Percentiles rank a stretch among this genome's conserved stretches.
These are phyloP conservation scores for Ambrosiella cleistominuta DNA, from an alignment of 2,329 filamentous ascomycete species.

Conservation along the genomic window DNA sequence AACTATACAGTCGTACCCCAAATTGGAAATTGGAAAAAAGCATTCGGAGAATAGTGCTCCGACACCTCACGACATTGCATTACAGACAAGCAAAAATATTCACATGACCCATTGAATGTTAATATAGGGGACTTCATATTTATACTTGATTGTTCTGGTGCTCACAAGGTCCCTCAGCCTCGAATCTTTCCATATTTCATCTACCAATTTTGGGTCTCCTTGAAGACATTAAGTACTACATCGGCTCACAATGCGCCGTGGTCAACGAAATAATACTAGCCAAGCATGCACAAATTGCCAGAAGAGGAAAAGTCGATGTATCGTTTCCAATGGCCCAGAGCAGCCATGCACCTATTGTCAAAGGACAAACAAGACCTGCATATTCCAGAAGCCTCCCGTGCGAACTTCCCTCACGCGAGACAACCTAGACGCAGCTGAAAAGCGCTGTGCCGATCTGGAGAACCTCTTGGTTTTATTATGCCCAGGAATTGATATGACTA, in stretches of 20 bases:
- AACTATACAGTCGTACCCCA: background rate
- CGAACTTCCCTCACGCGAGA: conserved; percentile 21
- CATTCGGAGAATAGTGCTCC: background rate
- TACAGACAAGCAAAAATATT: background rate
- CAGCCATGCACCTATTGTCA: conserved; percentile 19
- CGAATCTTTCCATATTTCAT: too few species aligned
- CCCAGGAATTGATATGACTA: conserved; percentile 18
- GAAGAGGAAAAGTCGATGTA: conserved; percentile 16
- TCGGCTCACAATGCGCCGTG: conserved; percentile 15
- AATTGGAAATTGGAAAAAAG: background rate
- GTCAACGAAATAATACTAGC: background rate
- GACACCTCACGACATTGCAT: background rate
- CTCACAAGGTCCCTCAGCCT: too few species aligned
- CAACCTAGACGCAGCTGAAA: conserved; percentile 20
- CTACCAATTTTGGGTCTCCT: too few species aligned
- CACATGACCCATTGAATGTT: background rate
- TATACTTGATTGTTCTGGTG: background rate
- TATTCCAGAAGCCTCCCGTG: conserved; percentile 20
- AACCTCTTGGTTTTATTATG: conserved; percentile 17
- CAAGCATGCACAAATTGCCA: conserved; percentile 16
- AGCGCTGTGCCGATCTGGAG: conserved; percentile 2
- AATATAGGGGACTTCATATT: background rate
- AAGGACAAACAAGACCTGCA: conserved; percentile 19
- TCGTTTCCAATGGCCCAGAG: background rate
- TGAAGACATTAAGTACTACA: background rate